Conservation (phyloP, 768 basidiomycete genomes). For the Saitozyma sp. region DNA sequence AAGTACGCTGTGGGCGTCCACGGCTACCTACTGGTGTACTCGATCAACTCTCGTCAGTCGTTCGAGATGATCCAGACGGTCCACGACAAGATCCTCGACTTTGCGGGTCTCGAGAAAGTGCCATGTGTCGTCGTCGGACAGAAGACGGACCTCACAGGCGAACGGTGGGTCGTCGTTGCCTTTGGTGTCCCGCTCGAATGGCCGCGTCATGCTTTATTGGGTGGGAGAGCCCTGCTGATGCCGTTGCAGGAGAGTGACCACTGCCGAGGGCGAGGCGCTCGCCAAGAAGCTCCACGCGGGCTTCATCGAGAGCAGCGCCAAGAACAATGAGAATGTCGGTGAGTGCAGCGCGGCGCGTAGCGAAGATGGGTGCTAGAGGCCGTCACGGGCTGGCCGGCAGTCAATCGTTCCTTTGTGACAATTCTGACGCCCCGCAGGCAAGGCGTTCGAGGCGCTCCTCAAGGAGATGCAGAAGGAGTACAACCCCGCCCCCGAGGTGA, state of each 20-base stretch:
- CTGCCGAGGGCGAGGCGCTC: constrained; percentile 71
- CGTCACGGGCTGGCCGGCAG: too few species aligned
- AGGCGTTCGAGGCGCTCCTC: constrained; percentile 50
- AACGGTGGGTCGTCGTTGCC: constrained; percentile 60
- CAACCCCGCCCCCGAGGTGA: constrained; percentile 52
- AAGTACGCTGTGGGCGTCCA: constrained; percentile 97
- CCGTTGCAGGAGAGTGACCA: constrained; percentile 56
- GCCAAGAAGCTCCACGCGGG: constrained; percentile 72
- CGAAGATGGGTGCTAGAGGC: not conserved
- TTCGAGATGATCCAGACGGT: constrained; percentile 94
- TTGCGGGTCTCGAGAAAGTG: constrained; percentile 76
- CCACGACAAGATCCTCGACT: constrained; percentile 89
- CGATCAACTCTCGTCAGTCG: constrained; percentile 80
- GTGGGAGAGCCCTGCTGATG: constrained; percentile 6
- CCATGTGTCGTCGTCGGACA: constrained; percentile 94
- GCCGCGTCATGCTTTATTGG: too few species aligned
- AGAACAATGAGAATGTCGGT: constrained; percentile 84
- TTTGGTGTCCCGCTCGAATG: not conserved
- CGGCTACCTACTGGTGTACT: constrained; percentile 95
- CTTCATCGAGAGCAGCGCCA: constrained; percentile 86
- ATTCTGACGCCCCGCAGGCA: constrained; percentile 26
- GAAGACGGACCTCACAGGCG: constrained; percentile 73
- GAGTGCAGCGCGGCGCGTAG: constrained; percentile 56
- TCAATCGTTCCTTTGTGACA: too few species aligned
- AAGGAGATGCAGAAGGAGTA: constrained; percentile 50